phyloP scores from a whole-genome alignment of 2,329 filamentous ascomycete genomes.

The Ophiostoma sp. region DNA sequence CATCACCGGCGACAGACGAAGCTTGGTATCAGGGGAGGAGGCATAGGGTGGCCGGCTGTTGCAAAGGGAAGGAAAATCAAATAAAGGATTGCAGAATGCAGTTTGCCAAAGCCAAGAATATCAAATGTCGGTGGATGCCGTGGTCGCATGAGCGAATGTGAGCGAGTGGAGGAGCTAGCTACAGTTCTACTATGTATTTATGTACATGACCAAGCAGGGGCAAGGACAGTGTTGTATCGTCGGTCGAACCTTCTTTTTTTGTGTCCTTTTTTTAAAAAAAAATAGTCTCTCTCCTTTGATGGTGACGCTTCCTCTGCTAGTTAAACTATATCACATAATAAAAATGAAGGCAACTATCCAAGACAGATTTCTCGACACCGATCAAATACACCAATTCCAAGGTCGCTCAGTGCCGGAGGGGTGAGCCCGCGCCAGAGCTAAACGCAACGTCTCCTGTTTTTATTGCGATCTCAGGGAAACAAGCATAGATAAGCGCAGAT shows the following conservation, averaged over 20 bases:
- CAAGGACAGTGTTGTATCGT: background rate
- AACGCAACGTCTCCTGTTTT: background rate
- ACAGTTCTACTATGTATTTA: no score
- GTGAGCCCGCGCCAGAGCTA: background rate
- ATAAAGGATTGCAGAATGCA: background rate
- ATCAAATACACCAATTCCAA: no score
- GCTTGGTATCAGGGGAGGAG: constrained; percentile 29
- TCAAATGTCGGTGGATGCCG: background rate
- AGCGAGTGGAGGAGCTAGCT: background rate
- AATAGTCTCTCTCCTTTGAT: background rate
- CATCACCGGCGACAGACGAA: constrained; percentile 37
- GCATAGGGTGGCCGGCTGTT: constrained; percentile 29
- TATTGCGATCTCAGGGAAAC: background rate
- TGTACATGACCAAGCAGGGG: background rate
- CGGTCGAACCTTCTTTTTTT: background rate
- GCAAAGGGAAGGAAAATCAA: background rate
- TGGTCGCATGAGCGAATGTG: background rate
- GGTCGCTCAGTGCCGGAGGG: no score
- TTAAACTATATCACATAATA: no score
- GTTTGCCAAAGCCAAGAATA: background rate
- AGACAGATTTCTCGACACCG: background rate
- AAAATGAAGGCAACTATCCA: background rate
- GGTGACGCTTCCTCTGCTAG: background rate
- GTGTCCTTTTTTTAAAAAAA: no score
- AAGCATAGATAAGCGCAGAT: background rate